phyloP scores from a whole-genome alignment of 2,329 filamentous ascomycete species.

The Penicillium aurantiogriseum region DNA sequence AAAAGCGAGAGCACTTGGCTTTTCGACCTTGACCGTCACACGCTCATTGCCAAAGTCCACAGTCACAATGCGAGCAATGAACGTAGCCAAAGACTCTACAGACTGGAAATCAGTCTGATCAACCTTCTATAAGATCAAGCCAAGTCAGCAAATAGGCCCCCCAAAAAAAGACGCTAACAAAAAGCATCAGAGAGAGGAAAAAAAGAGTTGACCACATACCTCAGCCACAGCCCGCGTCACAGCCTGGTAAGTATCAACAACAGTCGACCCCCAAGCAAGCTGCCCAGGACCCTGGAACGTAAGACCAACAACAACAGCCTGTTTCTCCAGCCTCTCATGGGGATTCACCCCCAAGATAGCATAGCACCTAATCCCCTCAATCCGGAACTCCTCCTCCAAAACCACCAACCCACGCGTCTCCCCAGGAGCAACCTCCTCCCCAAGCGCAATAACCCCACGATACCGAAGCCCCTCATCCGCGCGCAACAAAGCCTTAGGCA shows the following conservation, averaged over 20 bases:
- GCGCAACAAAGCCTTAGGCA: conserved; percentile 48
- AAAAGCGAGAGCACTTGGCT: conserved; percentile 52
- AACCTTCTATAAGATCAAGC: conserved; percentile 36
- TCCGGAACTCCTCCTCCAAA: conserved; percentile 40
- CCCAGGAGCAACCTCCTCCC: conserved; percentile 27
- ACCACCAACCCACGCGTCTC: conserved; percentile 28
- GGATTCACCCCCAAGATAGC: conserved; percentile 54
- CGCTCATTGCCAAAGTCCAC: conserved; percentile 46
- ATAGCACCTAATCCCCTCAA: conserved; percentile 45
- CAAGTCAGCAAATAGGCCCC: conserved; percentile 12
- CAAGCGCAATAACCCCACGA: conserved; percentile 36
- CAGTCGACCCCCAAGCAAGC: conserved; percentile 32
- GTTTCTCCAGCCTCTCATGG: conserved; percentile 52
- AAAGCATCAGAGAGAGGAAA: neutral
- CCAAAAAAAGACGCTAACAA: neutral
- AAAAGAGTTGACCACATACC: conserved; percentile 26
- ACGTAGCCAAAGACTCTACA: conserved; percentile 52
- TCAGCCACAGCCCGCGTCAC: conserved; percentile 41
- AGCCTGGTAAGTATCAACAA: conserved; percentile 41
- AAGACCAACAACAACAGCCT: conserved; percentile 46
- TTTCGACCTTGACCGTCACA: conserved; percentile 50
- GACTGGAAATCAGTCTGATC: conserved; percentile 51
- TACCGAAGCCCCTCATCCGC: conserved; percentile 44
- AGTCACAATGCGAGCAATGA: conserved; percentile 47
- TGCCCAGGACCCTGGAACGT: conserved; percentile 37